These are phyloP conservation scores for Metschnikowia arizonensis DNA, from an alignment of 805 yeast genomes.

Conservation along the genomic window DNA sequence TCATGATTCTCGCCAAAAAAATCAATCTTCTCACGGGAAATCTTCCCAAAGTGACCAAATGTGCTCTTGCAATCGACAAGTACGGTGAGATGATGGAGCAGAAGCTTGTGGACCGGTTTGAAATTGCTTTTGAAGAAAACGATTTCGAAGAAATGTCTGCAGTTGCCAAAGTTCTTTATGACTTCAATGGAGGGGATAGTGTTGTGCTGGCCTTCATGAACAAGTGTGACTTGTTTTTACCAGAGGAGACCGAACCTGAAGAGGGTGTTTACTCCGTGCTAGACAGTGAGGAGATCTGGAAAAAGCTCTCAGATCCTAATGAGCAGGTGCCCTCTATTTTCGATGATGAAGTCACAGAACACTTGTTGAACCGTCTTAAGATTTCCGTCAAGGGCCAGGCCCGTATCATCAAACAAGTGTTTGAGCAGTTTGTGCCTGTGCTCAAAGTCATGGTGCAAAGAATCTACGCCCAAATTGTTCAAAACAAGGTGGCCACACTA, in stretches of 20 bases:
- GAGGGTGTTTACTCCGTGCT: slow-evolving; percentile 30
- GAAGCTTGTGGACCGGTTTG: slow-evolving; percentile 63
- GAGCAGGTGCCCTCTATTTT: slow-evolving; percentile 35
- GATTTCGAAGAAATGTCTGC: slow-evolving; percentile 71
- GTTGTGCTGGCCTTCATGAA: slow-evolving; percentile 79
- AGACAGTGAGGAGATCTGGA: slow-evolving; percentile 54
- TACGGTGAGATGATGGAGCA: slow-evolving; percentile 77
- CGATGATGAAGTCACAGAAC: slow-evolving; percentile 50
- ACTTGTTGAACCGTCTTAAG: slow-evolving; percentile 49
- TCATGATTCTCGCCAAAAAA: slow-evolving; percentile 61
- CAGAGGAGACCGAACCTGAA: slow-evolving; percentile 31
- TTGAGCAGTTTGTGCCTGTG: slow-evolving; percentile 65
- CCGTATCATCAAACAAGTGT: slow-evolving; percentile 66
- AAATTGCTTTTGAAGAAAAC: slow-evolving; percentile 64
- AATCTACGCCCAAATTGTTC: slow-evolving; percentile 68
- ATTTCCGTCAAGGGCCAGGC: slow-evolving; percentile 68
- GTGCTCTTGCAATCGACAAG: slow-evolving; percentile 50
- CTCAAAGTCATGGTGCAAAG: slow-evolving; percentile 68
- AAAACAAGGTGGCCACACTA: slow-evolving; percentile 52
- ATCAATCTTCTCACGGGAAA: slow-evolving; percentile 39
- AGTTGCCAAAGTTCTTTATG: slow-evolving; percentile 67
- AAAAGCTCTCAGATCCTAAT: slow-evolving; percentile 55
- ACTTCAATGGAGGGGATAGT: slow-evolving; percentile 79
- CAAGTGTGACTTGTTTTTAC: slow-evolving; percentile 67
- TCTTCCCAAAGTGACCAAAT: slow-evolving; percentile 40